Percentiles rank a stretch among this genome's conserved stretches.
These are phyloP conservation scores for Pseudocercospora eumusae DNA, from an alignment of 2,329 filamentous ascomycete genomes.

Conservation along the genomic window DNA sequence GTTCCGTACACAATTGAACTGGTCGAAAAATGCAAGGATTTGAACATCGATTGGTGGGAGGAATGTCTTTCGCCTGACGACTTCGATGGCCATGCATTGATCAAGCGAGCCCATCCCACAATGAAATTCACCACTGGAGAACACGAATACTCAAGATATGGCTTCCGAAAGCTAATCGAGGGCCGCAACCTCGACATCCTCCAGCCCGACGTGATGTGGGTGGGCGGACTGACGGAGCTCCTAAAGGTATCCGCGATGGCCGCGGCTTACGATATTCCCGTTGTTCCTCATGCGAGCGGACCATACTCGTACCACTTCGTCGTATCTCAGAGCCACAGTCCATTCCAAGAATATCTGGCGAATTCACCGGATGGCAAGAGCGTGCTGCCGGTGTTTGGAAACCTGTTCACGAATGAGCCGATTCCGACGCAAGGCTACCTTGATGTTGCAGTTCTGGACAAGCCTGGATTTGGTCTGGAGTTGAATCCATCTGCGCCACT, in stretches of 20 bases:
- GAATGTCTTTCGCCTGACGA: conserved; percentile 91
- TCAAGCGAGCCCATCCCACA: conserved; percentile 87
- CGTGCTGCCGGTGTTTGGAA: conserved; percentile 87
- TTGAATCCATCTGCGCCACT: conserved; percentile 79
- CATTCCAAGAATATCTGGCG: conserved; percentile 94
- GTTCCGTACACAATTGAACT: conserved; percentile 91
- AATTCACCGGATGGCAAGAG: conserved; percentile 90
- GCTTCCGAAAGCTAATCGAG: conserved; percentile 92
- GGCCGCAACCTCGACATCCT: conserved; percentile 90
- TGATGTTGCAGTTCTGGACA: conserved; percentile 76
- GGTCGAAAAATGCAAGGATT: conserved; percentile 76
- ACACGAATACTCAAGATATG: conserved; percentile 92
- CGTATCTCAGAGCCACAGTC: conserved; percentile 86
- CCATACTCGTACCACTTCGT: conserved; percentile 97
- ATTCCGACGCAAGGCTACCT: conserved; percentile 82
- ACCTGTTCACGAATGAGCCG: conserved; percentile 86
- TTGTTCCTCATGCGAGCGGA: conserved; percentile 91
- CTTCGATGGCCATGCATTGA: conserved; percentile 82
- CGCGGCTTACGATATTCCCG: conserved; percentile 88
- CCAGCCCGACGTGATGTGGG: conserved; percentile 97
- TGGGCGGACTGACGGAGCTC: conserved; percentile 87
- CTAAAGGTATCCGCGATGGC: conserved; percentile 87
- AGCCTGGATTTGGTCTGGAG: conserved; percentile 86
- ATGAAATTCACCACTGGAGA: conserved; percentile 95
- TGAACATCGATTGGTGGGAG: conserved; percentile 97